Percentiles rank a stretch among this genome's conserved stretches.
These are phyloP conservation scores for Skeletonema grethae DNA, from an alignment of 108 stramenopile species.

Conservation along the genomic window DNA sequence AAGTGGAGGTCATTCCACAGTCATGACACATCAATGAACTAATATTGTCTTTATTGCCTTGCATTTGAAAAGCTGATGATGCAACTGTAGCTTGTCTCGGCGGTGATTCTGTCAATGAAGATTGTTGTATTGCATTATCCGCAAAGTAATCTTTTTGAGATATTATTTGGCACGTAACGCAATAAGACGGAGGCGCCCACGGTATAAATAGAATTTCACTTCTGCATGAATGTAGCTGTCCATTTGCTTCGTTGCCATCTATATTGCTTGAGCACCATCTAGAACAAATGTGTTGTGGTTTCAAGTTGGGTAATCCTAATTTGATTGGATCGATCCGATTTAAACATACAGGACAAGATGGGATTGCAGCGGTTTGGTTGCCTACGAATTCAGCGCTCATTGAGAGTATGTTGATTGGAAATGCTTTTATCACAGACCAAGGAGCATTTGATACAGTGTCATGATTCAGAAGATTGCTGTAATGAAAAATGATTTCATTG, in stretches of 20 bases:
- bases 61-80: background rate
- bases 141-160: slow-evolving; percentile 12
- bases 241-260: slow-evolving; percentile 8
- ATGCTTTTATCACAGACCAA: slow-evolving; percentile 63
- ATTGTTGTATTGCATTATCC: slow-evolving; percentile 26
- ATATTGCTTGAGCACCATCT: slow-evolving; percentile 53
- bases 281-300: slow-evolving; percentile 65
- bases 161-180: slow-evolving; percentile 73
- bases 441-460: slow-evolving; percentile 46
- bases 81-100: background rate
- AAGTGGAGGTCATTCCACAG: slow-evolving; percentile 80
- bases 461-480: slow-evolving; percentile 48
- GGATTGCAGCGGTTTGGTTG: slow-evolving; percentile 41
- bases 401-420: slow-evolving; percentile 43
- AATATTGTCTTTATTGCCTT: background rate
- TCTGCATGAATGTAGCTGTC: slow-evolving; percentile 33
- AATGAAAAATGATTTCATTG: slow-evolving; percentile 21
- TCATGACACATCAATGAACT: slow-evolving; percentile 48
- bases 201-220: slow-evolving; percentile 65
- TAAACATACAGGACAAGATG: slow-evolving; percentile 82
- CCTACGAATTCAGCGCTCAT: slow-evolving; percentile 1
- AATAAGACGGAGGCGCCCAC: slow-evolving; percentile 62
- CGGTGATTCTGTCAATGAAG: slow-evolving; percentile 33
- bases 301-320: slow-evolving; percentile 65
- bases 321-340: slow-evolving; percentile 73